These are phyloP conservation scores for Brassica juncea DNA, from an alignment of 345 rosid species.

Conservation along the genomic window DNA sequence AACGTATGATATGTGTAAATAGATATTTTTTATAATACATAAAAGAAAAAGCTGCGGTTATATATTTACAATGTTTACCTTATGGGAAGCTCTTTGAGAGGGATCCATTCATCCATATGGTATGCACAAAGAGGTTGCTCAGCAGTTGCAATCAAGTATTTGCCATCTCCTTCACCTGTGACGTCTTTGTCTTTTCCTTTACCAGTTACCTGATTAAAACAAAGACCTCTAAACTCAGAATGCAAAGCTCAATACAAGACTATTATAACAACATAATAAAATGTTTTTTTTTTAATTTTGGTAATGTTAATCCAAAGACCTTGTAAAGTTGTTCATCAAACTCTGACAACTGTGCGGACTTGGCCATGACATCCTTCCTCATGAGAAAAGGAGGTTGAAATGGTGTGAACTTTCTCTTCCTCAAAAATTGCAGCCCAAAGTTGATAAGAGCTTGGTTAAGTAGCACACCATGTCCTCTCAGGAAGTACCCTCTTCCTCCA, in stretches of 20 bases:
- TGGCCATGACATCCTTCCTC: conserved; percentile 92
- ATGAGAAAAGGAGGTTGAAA: conserved; percentile 92
- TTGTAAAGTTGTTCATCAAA: conserved; percentile 96
- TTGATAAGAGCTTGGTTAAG: conserved; percentile 91
- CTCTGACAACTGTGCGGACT: conserved; percentile 89
- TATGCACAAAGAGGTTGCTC: conserved; percentile 95
- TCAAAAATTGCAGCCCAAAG: conserved; percentile 50
- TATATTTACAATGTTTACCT: conserved; percentile 44
- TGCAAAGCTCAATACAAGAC: background rate
- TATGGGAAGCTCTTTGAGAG: conserved; percentile 75
- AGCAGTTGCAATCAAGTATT: conserved; percentile 94
- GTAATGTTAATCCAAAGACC: conserved; percentile 37
- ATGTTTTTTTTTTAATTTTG: background rate
- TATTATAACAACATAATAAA: background rate
- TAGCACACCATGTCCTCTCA: conserved; percentile 81
- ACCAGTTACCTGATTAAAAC: conserved; percentile 63
- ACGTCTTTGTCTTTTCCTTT: no score
- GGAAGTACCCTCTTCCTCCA: conserved; percentile 84
- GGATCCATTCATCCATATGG: conserved; percentile 93
- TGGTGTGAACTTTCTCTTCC: conserved; percentile 55
- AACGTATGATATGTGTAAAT: background rate
- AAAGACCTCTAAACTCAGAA: background rate
- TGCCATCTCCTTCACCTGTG: conserved; percentile 77
- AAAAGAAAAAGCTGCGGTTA: background rate
- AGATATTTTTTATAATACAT: background rate